Base-by-base conservation (phyloP, 2,329 filamentous ascomycete genomes). In the Pyrenochaeta sp. region DNA sequence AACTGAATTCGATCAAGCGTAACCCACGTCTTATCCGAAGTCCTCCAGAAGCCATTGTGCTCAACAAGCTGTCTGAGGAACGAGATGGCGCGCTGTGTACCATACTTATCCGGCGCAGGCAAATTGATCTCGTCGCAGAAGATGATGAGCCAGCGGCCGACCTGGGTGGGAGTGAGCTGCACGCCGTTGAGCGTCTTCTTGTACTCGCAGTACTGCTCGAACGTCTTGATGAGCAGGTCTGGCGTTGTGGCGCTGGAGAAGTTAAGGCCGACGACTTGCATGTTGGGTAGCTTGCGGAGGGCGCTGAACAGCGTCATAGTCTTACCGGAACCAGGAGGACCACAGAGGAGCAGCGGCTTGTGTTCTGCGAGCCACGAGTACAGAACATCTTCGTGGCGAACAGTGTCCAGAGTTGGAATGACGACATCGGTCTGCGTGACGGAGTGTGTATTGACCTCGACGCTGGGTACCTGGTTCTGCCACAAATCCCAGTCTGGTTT, bases 71-170 rank as follows among this genome's bases (percentile, higher is more conserved):
- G 94, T 60, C 95, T 86, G 56, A 99, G 74, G 82, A 99, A 99
- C 5, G 94, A 95, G 55, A 99, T 99, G 22, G 94, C 94, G 51
- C 94, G 86, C 72, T 99, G 94, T 2, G 95, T 99, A 41, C 92
- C 93, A 69, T 99, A 99, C 63, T 91, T 93, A 75, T 99, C 94
- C 3, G 94, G 94, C 4, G 94, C 93, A 6, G 94, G 94, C 78
- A 99, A 81, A 73, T 99, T 99, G 76, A 99, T 99, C 72, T 99
- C 94, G 69, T 99, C 94, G 63, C 94, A 99, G 81, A 99, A 99
- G 51, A 99, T 85, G 31, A 99, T 93, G 24, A 99, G 81, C 94
- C 94, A 99, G 58, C 93, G 87, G 15, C 94, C 94, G 60, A 99
- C 96, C 69, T 99, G 95, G 6, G 88, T 96, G 0, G 94, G 94